These are phyloP conservation scores for Fusarium lateritium DNA, from an alignment of 2,329 filamentous ascomycete genomes.

Conservation along the genomic window DNA sequence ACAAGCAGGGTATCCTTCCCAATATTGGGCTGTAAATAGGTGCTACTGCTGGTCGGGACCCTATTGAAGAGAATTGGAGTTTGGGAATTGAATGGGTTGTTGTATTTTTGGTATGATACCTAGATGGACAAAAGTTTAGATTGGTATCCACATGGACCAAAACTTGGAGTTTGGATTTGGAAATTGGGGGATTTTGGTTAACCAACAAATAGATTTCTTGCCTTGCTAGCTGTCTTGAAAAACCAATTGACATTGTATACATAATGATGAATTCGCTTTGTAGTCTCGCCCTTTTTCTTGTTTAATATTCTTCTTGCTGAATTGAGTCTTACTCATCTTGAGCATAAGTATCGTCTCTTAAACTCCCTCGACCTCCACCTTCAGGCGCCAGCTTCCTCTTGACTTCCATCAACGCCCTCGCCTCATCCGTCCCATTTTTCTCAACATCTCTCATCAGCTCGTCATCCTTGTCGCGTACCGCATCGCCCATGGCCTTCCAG, in stretches of 20 bases:
- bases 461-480: constrained; percentile 49
- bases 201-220: constrained; percentile 16
- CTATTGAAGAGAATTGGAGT: neutral
- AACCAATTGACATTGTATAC: constrained; percentile 8
- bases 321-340: neutral
- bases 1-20: constrained; percentile 41
- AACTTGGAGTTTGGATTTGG: constrained; percentile 14
- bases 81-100: neutral
- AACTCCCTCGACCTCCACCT: constrained; percentile 25
- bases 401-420: constrained; percentile 34
- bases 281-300: neutral
- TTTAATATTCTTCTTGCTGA: constrained; percentile 1
- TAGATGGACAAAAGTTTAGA: constrained; percentile 1
- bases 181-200: neutral
- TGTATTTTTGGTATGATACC: neutral
- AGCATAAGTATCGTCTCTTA: constrained; percentile 1
- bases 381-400: constrained; percentile 33
- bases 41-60: neutral
- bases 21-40: neutral
- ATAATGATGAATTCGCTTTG: constrained; percentile 6
- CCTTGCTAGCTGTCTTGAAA: constrained; percentile 7
- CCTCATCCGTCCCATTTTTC: constrained; percentile 36
- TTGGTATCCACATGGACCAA: constrained; percentile 1
- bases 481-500: constrained; percentile 48
- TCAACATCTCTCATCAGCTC: constrained; percentile 45